Evolutionary conservation across 192 early-diverging fungal species (phyloP).

Genomic region (Phlyctochytrium planicorne): DNA sequence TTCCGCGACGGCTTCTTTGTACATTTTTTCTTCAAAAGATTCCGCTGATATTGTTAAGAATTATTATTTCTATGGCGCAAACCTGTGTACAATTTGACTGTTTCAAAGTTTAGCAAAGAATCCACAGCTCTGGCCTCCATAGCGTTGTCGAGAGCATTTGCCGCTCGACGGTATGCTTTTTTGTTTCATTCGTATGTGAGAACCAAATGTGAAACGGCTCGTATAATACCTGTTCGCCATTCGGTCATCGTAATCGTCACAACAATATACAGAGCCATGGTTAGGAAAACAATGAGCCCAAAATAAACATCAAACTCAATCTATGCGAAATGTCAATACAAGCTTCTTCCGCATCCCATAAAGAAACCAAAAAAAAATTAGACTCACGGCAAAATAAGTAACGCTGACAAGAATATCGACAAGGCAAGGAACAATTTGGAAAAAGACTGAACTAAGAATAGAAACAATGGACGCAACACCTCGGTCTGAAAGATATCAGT

Average conservation of each 20-base stretch:
- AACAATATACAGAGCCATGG: constrained; percentile 83
- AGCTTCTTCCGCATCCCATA: not conserved
- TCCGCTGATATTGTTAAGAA: constrained; percentile 46
- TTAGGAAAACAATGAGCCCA: constrained; percentile 80
- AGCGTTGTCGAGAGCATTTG: constrained; percentile 84
- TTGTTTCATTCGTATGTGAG: not conserved
- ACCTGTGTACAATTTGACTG: constrained; percentile 91
- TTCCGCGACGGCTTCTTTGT: constrained; percentile 69
- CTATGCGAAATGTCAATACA: constrained; percentile 12
- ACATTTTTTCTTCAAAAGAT: constrained; percentile 79
- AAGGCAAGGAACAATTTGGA: constrained; percentile 88
- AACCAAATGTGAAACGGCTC: too few relatives aligned
- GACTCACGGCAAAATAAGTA: constrained; percentile 37
- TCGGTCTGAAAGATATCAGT: constrained; percentile 37
- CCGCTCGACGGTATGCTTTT: constrained; percentile 64
- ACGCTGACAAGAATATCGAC: constrained; percentile 86
- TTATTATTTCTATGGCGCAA: too few relatives aligned
- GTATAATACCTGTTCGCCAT: not conserved
- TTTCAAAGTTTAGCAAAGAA: constrained; percentile 96
- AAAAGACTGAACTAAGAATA: constrained; percentile 77
- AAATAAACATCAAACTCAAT: constrained; percentile 68
- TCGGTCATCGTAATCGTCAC: constrained; percentile 81
- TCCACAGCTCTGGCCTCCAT: constrained; percentile 78
- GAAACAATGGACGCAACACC: constrained; percentile 63
- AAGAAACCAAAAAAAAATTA: too few relatives aligned